A percentile compares a stretch with the other conserved stretches of the same genome.
Evolutionary conservation across 176 grass and related monocot genomes (phyloP).

Genomic region (Dendrocalamus sinicus): DNA sequence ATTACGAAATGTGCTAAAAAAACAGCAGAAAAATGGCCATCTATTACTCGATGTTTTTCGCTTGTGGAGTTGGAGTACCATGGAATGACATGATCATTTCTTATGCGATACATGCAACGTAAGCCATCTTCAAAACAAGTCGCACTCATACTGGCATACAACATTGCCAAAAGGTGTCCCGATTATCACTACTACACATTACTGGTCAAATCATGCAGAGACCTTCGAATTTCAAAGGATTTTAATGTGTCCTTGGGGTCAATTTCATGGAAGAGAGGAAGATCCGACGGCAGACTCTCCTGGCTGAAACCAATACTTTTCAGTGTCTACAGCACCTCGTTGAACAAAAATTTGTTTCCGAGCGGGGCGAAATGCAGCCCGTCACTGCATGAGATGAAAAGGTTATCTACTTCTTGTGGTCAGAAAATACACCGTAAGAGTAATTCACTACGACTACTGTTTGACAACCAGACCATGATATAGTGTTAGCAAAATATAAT

Average conservation of each 20-base stretch:
- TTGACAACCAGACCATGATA: not conserved
- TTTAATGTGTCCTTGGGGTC: constrained; percentile 68
- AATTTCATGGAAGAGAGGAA: constrained; percentile 62
- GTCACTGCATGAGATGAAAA: constrained; percentile 54
- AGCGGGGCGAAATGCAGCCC: constrained; percentile 73
- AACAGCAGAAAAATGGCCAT: not conserved
- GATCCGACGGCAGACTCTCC: constrained; percentile 52
- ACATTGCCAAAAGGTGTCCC: not conserved
- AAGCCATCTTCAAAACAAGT: constrained; percentile 13
- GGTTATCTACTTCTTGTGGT: not conserved
- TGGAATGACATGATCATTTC: not conserved
- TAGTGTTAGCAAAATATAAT: not conserved
- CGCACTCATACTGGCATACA: not conserved
- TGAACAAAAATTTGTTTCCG: constrained; percentile 76
- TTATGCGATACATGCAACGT: not conserved
- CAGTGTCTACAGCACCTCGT: constrained; percentile 64
- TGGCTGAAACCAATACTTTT: constrained; percentile 54
- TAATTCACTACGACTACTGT: not conserved
- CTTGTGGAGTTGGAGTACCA: not conserved
- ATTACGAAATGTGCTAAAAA: not conserved
- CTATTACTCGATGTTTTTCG: not conserved
- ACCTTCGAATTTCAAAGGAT: constrained; percentile 54
- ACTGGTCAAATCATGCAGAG: not conserved
- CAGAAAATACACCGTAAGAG: not conserved
- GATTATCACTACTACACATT: not conserved